These are phyloP conservation scores for Penicillium sp. DNA, from an alignment of 2,329 filamentous ascomycete species.

Conservation along the genomic window DNA sequence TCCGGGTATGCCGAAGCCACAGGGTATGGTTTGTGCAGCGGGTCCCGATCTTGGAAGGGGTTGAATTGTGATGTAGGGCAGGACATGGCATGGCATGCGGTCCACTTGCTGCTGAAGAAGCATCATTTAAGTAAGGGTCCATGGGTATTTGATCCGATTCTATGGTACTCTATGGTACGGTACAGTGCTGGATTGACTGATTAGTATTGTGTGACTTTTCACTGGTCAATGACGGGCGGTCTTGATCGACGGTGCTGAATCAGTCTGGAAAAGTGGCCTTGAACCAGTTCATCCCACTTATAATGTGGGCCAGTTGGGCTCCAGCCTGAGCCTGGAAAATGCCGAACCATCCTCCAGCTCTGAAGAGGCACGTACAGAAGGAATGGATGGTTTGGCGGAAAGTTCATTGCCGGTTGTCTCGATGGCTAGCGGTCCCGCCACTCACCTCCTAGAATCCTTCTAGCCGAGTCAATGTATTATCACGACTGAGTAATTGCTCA, in stretches of 20 bases:
- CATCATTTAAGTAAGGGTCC: not conserved
- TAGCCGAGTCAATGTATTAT: not conserved
- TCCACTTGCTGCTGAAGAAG: not conserved
- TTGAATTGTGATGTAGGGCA: not conserved
- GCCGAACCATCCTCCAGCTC: not conserved
- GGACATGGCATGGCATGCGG: not conserved
- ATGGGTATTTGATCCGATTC: not conserved
- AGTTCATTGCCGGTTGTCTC: not conserved
- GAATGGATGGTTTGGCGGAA: not conserved
- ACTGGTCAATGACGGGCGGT: not conserved
- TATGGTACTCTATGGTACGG: too few species aligned
- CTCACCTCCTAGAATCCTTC: not conserved
- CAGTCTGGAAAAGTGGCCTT: not conserved
- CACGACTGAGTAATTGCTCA: not conserved
- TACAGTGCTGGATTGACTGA: not conserved
- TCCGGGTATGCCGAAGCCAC: conserved; percentile 3
- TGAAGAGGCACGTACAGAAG: not conserved
- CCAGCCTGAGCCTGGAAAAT: not conserved
- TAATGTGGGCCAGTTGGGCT: not conserved
- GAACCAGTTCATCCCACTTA: not conserved
- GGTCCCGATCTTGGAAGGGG: not conserved
- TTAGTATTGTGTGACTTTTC: not conserved
- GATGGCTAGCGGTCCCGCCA: not conserved
- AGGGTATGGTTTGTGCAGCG: not conserved
- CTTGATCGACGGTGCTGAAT: not conserved